Evolutionary conservation across 2,329 filamentous ascomycete species (phyloP).

Genomic region (Sporothrix globosa): DNA sequence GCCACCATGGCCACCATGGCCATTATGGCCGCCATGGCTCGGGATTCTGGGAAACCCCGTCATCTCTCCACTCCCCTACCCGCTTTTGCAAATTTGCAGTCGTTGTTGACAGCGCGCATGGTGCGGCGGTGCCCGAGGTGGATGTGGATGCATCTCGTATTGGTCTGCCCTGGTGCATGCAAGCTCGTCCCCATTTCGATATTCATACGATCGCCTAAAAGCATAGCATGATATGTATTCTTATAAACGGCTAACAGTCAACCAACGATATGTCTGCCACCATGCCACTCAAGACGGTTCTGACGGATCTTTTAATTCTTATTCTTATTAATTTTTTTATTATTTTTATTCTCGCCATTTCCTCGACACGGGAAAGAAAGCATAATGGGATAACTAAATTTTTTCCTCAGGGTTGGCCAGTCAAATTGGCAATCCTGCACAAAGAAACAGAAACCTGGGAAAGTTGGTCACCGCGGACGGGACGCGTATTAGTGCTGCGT

Average conservation of each 20-base stretch:
- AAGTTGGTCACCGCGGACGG: slow-evolving; percentile 6
- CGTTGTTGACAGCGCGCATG: neutral
- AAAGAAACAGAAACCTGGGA: slow-evolving; percentile 18
- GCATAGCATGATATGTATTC: neutral
- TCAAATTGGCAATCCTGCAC: neutral
- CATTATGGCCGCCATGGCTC: neutral
- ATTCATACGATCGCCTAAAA: neutral
- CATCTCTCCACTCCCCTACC: slow-evolving; percentile 12
- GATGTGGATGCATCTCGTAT: slow-evolving; percentile 21
- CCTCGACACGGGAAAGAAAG: slow-evolving; percentile 8
- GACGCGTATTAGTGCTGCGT: slow-evolving; percentile 26
- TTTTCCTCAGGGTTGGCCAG: neutral
- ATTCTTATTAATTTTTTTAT: neutral
- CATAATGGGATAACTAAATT: too few species aligned
- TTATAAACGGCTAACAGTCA: too few species aligned
- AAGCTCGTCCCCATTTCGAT: neutral
- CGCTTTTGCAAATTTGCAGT: slow-evolving; percentile 24
- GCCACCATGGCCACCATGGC: neutral
- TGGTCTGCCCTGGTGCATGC: neutral
- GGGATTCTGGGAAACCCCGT: slow-evolving; percentile 13
- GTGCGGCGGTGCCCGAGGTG: neutral
- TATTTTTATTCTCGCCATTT: neutral
- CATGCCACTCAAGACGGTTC: slow-evolving; percentile 13
- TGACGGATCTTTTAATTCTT: slow-evolving; percentile 19
- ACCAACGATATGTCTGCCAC: neutral